Evolutionary conservation across 257 asterid genomes (phyloP), one percentile per base, ranked within the genome.

Genomic region (Prunella vulgaris): DNA sequence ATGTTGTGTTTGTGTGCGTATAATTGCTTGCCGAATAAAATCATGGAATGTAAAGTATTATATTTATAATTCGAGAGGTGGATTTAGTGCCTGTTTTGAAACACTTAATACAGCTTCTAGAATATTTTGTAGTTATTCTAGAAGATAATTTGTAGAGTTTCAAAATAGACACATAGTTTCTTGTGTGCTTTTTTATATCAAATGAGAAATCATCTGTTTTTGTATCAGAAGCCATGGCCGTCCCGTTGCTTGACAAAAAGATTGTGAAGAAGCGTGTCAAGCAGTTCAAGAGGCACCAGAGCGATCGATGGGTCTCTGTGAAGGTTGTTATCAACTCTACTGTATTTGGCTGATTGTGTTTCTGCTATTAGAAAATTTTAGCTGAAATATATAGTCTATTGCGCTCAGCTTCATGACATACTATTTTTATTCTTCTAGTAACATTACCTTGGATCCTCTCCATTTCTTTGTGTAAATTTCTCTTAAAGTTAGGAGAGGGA

Each of bases 231-330:
- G 64, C 75, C 51, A 77, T 77, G 83, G 83, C 83, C 1, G 81
- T 74, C n/a, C 83, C 82, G 0, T 67, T 77, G 83, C 73, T 81
- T 60, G 33, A 28, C 83, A 81, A 81, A 80, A 81, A 71, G 85
- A 74, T 77, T 52, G 60, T 81, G 22, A 77, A 77, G 77, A 81
- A 81, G 80, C 76, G 80, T 24, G 80, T 75, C 25, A 81, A 66
- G 76, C 58, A 74, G 80, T 81, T 81, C 75, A 81, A 67, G 80
- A 71, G 85, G 78, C 76, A 57, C 67, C 80, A 77, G 52, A 77
- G 85, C 25, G 85, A 81, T 13, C 76, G 85, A 0, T 81, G 6
- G 38, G 69, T 52, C 64, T 77, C 81, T 30, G 77, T 86, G n/a
- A 83, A 86, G 79, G 76, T 73, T 64, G 1, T 24, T 54, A 28